Evolutionary conservation across 2,329 filamentous ascomycete genomes (phyloP), one percentile per base, ranked within the genome.

Genomic region (Blastomyces emzantsi): DNA sequence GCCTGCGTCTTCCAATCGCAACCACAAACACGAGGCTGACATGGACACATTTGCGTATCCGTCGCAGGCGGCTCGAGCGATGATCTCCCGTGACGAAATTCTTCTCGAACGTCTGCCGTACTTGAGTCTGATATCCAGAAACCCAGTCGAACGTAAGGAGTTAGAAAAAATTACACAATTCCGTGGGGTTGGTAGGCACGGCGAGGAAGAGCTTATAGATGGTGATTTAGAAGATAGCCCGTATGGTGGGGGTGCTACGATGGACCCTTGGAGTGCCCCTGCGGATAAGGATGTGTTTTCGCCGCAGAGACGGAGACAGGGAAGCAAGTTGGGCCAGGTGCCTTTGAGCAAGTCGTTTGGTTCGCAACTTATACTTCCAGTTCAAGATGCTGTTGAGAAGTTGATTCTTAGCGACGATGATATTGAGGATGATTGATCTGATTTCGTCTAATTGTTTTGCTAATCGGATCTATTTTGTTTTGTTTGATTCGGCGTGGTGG

Each of bases 71-170:
- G 66, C 69, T 30, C 67, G 72, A 28, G 72, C 68, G 2, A 74
- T 75, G 72, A 67, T 75, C 62, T 71, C 75, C 22, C 73, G 75
- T 2, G 67, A 70, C 55, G 77, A 79, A 60, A 62, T 74, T 13
- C 65, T 97, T 0, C 83, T 97, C 30, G 90, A 97, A 67, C 86
- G 91, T 9, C 81, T 99, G 0, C 94, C 94, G 0, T 97, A 96
- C 74, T 86, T 94, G 80, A 82, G 87, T 1, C 82, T 85, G 60
- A 90, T 97, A 49, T 65, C 70, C 75, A 69, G 71, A 63, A 70
- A 71, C 63, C 65, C 68, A 57, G 61, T 74, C 52, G 72, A 78
- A 30, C 75, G 83, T 1, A 80, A 79, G 60, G 85, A 88, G 25
- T 80, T 92, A 9, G 85, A 88, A 63, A 87, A 83, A 69, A 83